phyloP scores from a whole-genome alignment of 495 filamentous ascomycete species.

The Tuber indicum region DNA sequence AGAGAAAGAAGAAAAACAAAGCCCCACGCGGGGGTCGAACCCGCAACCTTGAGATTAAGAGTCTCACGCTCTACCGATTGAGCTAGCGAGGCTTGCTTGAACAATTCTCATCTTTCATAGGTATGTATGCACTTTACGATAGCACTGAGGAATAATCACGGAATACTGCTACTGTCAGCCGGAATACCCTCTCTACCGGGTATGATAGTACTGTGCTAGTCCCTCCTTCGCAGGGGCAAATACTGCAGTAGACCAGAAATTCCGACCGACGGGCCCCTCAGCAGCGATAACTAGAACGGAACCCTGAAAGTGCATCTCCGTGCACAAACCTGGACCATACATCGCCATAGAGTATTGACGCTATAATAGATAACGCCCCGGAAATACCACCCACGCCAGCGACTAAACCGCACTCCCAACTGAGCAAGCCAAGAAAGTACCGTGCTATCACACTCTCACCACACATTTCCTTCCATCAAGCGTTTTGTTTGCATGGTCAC shows the following conservation, averaged over 20 bases:
- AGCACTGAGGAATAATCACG: too few relatives aligned
- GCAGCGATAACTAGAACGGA: too few relatives aligned
- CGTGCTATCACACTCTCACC: neutral
- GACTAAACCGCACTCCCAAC: neutral
- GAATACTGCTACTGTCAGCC: too few relatives aligned
- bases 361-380: too few relatives aligned
- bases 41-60: conserved; percentile 57
- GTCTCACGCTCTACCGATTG: conserved; percentile 58
- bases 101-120: neutral
- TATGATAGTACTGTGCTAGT: too few relatives aligned
- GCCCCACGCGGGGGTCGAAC: conserved; percentile 56
- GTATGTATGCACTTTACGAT: neutral
- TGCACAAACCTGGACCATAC: too few relatives aligned
- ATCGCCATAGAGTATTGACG: too few relatives aligned
- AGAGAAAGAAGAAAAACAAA: conserved; percentile 15
- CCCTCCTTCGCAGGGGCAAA: too few relatives aligned
- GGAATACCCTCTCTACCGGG: too few relatives aligned
- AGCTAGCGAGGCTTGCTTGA: conserved; percentile 47
- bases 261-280: too few relatives aligned
- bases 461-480: neutral
- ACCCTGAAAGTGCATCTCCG: neutral
- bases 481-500: neutral
- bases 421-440: neutral
- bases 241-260: too few relatives aligned
- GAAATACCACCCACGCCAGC: neutral